Evolutionary conservation across 2,329 filamentous ascomycete species (phyloP), one percentile per base, ranked within the genome.

Genomic region (Neonectria faginata): DNA sequence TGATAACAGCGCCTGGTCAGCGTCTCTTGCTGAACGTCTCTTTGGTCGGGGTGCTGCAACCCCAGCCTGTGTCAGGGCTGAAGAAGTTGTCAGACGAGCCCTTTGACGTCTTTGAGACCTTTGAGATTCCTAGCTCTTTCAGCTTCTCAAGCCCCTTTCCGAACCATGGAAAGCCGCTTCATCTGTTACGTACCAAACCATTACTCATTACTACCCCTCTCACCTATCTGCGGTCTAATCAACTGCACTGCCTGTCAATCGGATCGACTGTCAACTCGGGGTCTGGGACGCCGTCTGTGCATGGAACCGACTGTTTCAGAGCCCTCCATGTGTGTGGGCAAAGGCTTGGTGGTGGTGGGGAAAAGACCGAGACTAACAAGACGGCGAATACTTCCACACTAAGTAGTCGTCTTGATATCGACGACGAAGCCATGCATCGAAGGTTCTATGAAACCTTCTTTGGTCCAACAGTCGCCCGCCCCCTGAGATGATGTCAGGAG

Each of bases 381-480:
- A 39, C 36, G 5, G 7, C 14, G 36, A 39, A 39, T 39, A 39
- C 36, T 39, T 39, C 16, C 36, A 29, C 2, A 22, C 57, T 9
- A 52, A 44, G 44, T 20, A 51, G 57, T 27, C 48, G 33, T 16
- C 5, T 25, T 25, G 45, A 14, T 18, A 44, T n/a, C 20, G 44
- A 61, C 33, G 39, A 52, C 27, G 33, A 44, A 44, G 36, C 44
- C 33, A 39, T 65, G 63, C 59, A 66, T 70, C 64, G 69, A 73
- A 73, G 67, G 55, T 73, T 73, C 71, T 63, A 73, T 68, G 66
- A 72, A 70, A 68, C 68, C 70, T 73, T 73, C 71, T 69, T 70
- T 63, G 39, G 58, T 42, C 53, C 44, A 59, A 48, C 50, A 59
- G 56, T 63, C 61, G 44, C 50, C 44, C 22, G 10, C 44, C 61